phyloP scores from a whole-genome alignment of 1,284 basidiomycete genomes.

The Exobasidium cylindrosporum region DNA sequence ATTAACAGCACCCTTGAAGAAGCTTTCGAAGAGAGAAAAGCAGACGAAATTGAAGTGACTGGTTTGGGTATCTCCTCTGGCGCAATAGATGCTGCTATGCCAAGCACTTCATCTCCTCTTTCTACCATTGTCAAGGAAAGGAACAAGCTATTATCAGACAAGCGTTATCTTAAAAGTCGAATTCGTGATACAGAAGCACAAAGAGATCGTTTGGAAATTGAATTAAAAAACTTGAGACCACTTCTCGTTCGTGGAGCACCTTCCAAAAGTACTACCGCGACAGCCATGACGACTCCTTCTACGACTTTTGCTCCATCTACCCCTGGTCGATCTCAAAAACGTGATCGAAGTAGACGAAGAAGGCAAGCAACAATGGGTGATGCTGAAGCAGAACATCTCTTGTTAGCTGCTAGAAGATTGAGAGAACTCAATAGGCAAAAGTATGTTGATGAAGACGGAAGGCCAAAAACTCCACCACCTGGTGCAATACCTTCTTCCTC shows the following conservation, averaged over 20 bases:
- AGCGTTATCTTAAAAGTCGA: slow-evolving; percentile 46
- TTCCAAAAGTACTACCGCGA: slow-evolving; percentile 7
- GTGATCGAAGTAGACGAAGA: slow-evolving; percentile 24
- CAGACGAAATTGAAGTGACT: background rate
- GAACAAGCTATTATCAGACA: slow-evolving; percentile 51
- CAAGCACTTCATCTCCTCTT: slow-evolving; percentile 24
- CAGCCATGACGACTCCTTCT: background rate
- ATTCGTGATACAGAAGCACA: slow-evolving; percentile 51
- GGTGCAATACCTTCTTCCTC: background rate
- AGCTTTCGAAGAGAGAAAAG: slow-evolving; percentile 11
- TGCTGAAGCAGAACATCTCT: slow-evolving; percentile 57
- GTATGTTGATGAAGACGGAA: slow-evolving; percentile 13
- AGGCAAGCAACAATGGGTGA: slow-evolving; percentile 55
- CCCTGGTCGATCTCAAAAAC: slow-evolving; percentile 19
- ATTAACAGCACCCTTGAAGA: background rate
- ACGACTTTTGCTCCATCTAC: background rate
- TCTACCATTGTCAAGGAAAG: slow-evolving; percentile 42
- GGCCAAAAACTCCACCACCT: slow-evolving; percentile 14
- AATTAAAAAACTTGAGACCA: slow-evolving; percentile 45
- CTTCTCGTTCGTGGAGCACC: slow-evolving; percentile 39
- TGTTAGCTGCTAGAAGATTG: slow-evolving; percentile 54
- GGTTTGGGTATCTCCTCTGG: slow-evolving; percentile 12
- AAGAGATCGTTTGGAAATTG: slow-evolving; percentile 45
- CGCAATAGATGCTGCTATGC: slow-evolving; percentile 24
- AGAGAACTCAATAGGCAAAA: slow-evolving; percentile 35